A percentile compares a stretch with the other conserved stretches of the same genome.
phyloP scores from a whole-genome alignment of 108 stramenopile genomes.

The Stephanodiscus triporus region DNA sequence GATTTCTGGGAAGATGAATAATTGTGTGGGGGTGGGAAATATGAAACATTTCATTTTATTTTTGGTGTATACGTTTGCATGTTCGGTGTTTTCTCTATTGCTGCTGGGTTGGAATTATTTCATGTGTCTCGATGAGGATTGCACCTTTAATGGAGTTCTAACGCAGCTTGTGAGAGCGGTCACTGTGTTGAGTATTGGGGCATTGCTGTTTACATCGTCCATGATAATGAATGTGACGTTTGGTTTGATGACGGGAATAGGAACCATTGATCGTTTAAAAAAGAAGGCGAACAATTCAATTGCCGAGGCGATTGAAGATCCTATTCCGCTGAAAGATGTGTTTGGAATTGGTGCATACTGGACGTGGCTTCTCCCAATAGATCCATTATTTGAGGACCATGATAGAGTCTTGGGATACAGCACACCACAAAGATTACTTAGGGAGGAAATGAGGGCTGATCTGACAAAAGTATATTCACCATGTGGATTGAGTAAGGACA shows the following conservation, averaged over 20 bases:
- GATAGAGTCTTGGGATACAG: conserved; percentile 84
- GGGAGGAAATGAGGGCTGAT: conserved; percentile 68
- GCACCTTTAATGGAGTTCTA: conserved; percentile 60
- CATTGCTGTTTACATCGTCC: conserved; percentile 76
- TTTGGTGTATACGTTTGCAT: conserved; percentile 75
- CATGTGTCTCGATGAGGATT: conserved; percentile 71
- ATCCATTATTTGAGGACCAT: conserved; percentile 86
- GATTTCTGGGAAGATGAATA: conserved; percentile 90
- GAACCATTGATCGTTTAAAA: conserved; percentile 91
- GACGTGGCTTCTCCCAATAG: conserved; percentile 80
- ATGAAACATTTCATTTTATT: conserved; percentile 85
- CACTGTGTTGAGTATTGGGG: conserved; percentile 63
- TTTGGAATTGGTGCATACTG: conserved; percentile 82
- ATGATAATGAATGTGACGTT: conserved; percentile 92
- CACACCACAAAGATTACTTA: conserved; percentile 75
- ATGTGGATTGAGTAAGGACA: conserved; percentile 41
- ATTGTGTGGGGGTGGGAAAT: conserved; percentile 92
- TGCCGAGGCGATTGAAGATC: conserved; percentile 72
- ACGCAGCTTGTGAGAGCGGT: conserved; percentile 71
- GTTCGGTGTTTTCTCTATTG: conserved; percentile 67
- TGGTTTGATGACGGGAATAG: conserved; percentile 91
- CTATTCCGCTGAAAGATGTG: conserved; percentile 77
- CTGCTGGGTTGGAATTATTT: conserved; percentile 78
- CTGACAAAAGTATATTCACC: conserved; percentile 35
- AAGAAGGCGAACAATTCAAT: conserved; percentile 87